Evolutionary conservation across 1,284 basidiomycete genomes (phyloP).

Genomic region (Phellinidium pouzarii): DNA sequence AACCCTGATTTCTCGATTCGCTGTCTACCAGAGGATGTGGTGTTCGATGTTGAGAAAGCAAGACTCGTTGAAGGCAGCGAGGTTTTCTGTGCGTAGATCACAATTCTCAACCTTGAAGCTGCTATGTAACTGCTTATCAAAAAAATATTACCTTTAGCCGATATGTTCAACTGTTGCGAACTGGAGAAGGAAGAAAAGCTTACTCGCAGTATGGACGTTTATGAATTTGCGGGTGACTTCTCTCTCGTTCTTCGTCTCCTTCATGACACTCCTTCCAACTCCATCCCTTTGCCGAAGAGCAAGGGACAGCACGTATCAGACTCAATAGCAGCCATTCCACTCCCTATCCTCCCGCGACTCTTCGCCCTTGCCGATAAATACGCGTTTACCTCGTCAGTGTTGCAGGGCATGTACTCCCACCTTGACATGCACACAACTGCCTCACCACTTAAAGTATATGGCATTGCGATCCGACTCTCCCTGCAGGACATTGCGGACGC

Average conservation of each 20-base stretch:
- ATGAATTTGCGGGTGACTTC: constrained; percentile 42
- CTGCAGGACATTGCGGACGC: constrained; percentile 42
- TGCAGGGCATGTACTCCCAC: constrained; percentile 40
- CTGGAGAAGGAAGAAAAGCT: background rate
- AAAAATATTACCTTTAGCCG: constrained; percentile 2
- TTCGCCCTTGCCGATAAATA: constrained; percentile 60
- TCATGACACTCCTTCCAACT: constrained; percentile 38
- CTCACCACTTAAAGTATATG: constrained; percentile 51
- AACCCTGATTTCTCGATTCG: constrained; percentile 1
- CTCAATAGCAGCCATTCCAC: constrained; percentile 38
- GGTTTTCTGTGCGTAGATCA: constrained; percentile 15
- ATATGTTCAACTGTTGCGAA: constrained; percentile 15
- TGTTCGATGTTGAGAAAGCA: constrained; percentile 5
- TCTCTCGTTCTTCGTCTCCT: constrained; percentile 45
- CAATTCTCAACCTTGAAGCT: background rate
- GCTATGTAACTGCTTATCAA: background rate
- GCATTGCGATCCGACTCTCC: constrained; percentile 37
- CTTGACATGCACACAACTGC: constrained; percentile 45
- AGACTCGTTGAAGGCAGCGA: constrained; percentile 14
- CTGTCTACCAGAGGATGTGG: constrained; percentile 13
- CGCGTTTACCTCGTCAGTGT: constrained; percentile 37
- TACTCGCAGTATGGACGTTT: constrained; percentile 37
- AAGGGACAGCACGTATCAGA: constrained; percentile 22
- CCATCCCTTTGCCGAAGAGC: constrained; percentile 21
- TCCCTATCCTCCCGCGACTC: constrained; percentile 50